phyloP scores from a whole-genome alignment of 768 basidiomycete species.

The Lactifluus piperatus region DNA sequence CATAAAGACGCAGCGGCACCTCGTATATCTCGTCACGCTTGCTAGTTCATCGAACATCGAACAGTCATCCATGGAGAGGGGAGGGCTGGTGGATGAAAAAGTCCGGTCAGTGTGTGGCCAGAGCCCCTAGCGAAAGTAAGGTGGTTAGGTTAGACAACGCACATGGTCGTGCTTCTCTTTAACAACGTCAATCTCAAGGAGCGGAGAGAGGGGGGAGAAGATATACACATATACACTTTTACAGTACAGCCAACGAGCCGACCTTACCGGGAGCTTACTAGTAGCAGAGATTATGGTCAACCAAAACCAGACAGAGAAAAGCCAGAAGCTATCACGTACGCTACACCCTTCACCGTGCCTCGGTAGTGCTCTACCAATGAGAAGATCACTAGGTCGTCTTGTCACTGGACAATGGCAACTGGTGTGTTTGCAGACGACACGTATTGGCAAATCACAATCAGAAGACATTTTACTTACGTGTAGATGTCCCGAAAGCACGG shows the following conservation, averaged over 20 bases:
- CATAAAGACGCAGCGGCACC: too few species aligned
- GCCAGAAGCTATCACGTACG: background rate
- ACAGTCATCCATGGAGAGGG: too few species aligned
- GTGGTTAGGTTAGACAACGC: background rate
- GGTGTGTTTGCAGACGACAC: background rate
- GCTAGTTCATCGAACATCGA: too few species aligned
- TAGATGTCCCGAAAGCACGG: background rate
- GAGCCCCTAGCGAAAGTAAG: too few species aligned
- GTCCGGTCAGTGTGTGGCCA: too few species aligned
- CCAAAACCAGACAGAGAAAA: background rate
- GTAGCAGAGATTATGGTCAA: background rate
- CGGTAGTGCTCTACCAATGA: background rate
- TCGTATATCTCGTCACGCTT: too few species aligned
- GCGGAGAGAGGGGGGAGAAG: background rate
- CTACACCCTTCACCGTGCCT: background rate
- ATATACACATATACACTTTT: background rate
- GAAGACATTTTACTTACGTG: background rate
- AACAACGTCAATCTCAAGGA: background rate
- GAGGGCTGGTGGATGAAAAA: too few species aligned
- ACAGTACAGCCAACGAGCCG: background rate
- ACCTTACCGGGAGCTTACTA: background rate
- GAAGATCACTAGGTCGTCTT: background rate
- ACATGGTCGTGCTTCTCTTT: background rate
- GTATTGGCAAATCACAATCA: background rate
- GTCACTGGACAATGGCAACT: background rate